Percentiles rank a stretch among this genome's conserved stretches.
These are phyloP conservation scores for Teratosphaeria nubilosa DNA, from an alignment of 2,329 filamentous ascomycete genomes.

Conservation along the genomic window DNA sequence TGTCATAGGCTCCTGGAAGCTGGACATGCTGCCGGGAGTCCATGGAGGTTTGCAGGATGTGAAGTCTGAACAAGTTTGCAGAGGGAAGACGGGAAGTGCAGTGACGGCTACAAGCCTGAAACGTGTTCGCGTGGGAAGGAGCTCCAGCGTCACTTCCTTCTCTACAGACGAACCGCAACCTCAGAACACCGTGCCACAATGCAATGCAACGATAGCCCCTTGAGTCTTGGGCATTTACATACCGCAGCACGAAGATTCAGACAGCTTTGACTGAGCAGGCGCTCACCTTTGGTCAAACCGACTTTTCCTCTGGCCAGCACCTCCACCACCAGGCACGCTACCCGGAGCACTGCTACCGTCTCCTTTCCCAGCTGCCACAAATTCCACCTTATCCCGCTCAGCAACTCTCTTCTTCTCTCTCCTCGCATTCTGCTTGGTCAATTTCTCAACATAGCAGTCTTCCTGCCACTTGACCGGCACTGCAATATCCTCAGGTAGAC, in stretches of 20 bases:
- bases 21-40: neutral
- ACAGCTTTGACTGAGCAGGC: neutral
- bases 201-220: neutral
- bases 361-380: conserved; percentile 16
- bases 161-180: neutral
- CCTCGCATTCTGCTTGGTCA: conserved; percentile 24
- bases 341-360: neutral
- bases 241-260: neutral
- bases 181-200: neutral
- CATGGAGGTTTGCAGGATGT: neutral
- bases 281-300: neutral
- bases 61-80: neutral
- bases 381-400: conserved; percentile 21
- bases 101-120: neutral
- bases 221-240: neutral
- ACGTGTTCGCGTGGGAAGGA: neutral
- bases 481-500: conserved; percentile 29
- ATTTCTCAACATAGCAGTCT: conserved; percentile 32
- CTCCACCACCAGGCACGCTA: neutral
- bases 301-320: neutral
- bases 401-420: conserved; percentile 30
- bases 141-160: neutral
- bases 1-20: neutral
- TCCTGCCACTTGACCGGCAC: conserved; percentile 32
- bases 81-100: neutral